Percentiles rank a stretch among this genome's conserved stretches.
Evolutionary conservation across 768 basidiomycete genomes (phyloP).

Genomic region (Boletales sp.): DNA sequence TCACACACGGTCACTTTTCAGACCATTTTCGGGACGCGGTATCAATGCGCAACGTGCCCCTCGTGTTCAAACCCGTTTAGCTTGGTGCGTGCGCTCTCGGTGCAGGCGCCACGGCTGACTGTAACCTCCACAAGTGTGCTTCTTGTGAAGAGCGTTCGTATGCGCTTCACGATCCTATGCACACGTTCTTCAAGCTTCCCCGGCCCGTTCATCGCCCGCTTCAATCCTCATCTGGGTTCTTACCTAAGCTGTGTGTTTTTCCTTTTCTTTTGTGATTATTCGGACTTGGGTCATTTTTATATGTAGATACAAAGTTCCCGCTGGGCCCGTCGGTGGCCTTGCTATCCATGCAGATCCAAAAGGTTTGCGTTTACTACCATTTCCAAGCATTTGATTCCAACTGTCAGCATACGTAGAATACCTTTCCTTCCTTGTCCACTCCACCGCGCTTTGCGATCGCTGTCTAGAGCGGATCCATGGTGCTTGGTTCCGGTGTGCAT

Average conservation of each 20-base stretch:
- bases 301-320: constrained; percentile 60
- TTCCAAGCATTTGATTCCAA: not conserved
- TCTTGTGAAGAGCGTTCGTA: constrained; percentile 79
- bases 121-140: constrained; percentile 53
- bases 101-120: not conserved
- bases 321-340: constrained; percentile 47
- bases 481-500: constrained; percentile 87
- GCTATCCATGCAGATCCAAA: constrained; percentile 45
- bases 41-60: constrained; percentile 88
- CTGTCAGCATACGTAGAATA: constrained; percentile 45
- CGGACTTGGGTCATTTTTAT: constrained; percentile 7
- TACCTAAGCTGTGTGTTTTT: constrained; percentile 60
- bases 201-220: constrained; percentile 69
- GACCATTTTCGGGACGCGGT: constrained; percentile 75
- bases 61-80: constrained; percentile 69
- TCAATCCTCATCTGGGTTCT: constrained; percentile 50
- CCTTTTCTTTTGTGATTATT: not conserved
- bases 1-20: constrained; percentile 26
- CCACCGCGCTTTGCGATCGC: constrained; percentile 76
- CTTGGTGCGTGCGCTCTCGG: constrained; percentile 45
- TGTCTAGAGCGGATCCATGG: constrained; percentile 83
- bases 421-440: constrained; percentile 56
- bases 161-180: constrained; percentile 74
- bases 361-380: constrained; percentile 39
- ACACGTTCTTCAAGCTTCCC: constrained; percentile 85